Conservation (phyloP, 257 asterid genomes). For the Capsicum chinense region DNA sequence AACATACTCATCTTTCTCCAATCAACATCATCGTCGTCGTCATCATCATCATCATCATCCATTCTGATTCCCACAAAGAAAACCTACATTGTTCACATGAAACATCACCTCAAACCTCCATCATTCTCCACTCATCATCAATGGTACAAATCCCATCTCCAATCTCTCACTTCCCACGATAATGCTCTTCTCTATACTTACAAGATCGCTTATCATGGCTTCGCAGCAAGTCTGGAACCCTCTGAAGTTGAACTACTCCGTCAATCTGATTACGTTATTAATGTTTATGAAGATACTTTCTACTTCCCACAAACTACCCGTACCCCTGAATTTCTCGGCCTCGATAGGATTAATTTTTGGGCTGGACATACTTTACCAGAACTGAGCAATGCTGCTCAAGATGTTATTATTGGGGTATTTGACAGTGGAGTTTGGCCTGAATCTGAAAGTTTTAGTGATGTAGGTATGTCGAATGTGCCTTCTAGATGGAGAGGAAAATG, state of each 20-base stretch:
- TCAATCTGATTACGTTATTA: constrained; percentile 39
- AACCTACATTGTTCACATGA: constrained; percentile 51
- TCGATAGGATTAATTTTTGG: constrained; percentile 35
- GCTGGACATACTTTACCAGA: constrained; percentile 35
- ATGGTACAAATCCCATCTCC: constrained; percentile 43
- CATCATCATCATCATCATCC: neutral
- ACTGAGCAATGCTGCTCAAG: constrained; percentile 43
- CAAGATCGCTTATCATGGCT: constrained; percentile 44
- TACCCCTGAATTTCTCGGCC: constrained; percentile 50
- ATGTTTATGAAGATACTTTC: constrained; percentile 45
- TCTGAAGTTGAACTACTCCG: constrained; percentile 46
- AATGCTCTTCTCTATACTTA: constrained; percentile 46
- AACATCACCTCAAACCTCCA: constrained; percentile 43
- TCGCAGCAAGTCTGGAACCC: constrained; percentile 41
- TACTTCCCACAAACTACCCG: constrained; percentile 54
- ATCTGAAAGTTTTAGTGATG: constrained; percentile 45
- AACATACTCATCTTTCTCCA: constrained; percentile 33
- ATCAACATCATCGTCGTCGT: constrained; percentile 22
- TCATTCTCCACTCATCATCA: constrained; percentile 42
- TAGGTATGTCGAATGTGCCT: constrained; percentile 42
- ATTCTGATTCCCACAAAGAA: constrained; percentile 5
- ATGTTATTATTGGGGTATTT: constrained; percentile 51
- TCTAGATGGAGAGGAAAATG: constrained; percentile 50
- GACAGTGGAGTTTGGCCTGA: constrained; percentile 64
- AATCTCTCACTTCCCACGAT: constrained; percentile 19